These are phyloP conservation scores for Ophiostoma sp. DNA, from an alignment of 2,329 filamentous ascomycete species.

Conservation along the genomic window DNA sequence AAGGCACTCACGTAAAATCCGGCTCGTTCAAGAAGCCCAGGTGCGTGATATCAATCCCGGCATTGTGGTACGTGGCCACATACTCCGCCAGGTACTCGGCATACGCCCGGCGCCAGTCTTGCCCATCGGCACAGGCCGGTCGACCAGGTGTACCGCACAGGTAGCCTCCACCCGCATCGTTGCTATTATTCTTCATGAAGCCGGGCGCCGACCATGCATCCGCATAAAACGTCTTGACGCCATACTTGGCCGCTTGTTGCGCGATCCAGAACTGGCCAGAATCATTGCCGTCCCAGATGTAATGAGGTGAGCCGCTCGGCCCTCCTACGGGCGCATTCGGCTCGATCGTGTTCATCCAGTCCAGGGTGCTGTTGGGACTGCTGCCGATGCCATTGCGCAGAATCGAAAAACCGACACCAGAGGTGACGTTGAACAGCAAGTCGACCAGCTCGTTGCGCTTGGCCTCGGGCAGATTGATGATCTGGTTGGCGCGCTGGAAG, in stretches of 20 bases:
- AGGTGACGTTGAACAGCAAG: constrained; percentile 42
- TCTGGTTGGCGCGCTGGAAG: constrained; percentile 43
- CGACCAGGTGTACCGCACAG: constrained; percentile 31
- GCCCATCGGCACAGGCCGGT: constrained; percentile 38
- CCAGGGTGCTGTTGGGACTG: constrained; percentile 39
- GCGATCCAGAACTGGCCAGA: constrained; percentile 46
- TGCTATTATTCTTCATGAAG: constrained; percentile 45
- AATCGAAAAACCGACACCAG: constrained; percentile 40
- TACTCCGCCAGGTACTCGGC: constrained; percentile 43
- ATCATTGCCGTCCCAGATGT: constrained; percentile 40
- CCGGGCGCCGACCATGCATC: constrained; percentile 46
- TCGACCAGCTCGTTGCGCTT: constrained; percentile 41
- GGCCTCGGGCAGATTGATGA: constrained; percentile 35
- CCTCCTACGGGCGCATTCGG: constrained; percentile 38
- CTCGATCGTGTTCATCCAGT: constrained; percentile 40
- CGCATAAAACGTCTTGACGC: constrained; percentile 39
- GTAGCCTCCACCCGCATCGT: constrained; percentile 40
- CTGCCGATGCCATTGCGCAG: constrained; percentile 46
- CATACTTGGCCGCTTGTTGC: constrained; percentile 40
- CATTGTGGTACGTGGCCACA: constrained; percentile 29
- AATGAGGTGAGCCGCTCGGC: constrained; percentile 31
- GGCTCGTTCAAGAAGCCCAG: constrained; percentile 40
- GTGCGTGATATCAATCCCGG: constrained; percentile 33
- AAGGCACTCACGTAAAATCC: constrained; percentile 31
- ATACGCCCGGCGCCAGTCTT: constrained; percentile 46